Conservation (phyloP, 225 moss, liverwort and hornwort genomes). For the Thuidium tamariscinum region DNA sequence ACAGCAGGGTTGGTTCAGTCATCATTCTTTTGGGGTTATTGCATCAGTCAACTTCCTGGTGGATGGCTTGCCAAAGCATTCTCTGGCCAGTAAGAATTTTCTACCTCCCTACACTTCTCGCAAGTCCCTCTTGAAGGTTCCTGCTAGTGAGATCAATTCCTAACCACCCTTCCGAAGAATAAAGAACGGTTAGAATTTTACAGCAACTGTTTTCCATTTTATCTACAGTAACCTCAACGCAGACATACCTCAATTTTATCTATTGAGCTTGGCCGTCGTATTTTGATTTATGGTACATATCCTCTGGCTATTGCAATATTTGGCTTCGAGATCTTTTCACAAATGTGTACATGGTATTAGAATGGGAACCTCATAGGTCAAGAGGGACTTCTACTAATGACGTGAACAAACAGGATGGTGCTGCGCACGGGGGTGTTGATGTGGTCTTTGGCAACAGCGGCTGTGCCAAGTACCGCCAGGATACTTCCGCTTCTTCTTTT, state of each 20-base stretch:
- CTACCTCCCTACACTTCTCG: neutral
- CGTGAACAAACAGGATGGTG: slow-evolving; percentile 58
- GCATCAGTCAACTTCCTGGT: slow-evolving; percentile 84
- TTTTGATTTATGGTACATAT: neutral
- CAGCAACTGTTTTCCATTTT: neutral
- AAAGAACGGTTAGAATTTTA: neutral
- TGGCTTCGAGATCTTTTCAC: neutral
- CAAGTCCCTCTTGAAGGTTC: neutral
- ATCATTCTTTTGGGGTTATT: slow-evolving; percentile 98
- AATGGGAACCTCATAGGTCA: neutral
- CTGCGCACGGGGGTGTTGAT: slow-evolving; percentile 66
- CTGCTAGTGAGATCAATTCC: neutral
- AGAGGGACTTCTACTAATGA: neutral
- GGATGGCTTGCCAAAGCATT: slow-evolving; percentile 85
- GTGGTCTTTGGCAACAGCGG: slow-evolving; percentile 92
- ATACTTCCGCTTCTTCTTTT: slow-evolving; percentile 73
- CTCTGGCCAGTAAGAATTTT: slow-evolving; percentile 67
- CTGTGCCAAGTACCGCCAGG: slow-evolving; percentile 51
- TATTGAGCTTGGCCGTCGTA: neutral
- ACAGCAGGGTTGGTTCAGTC: slow-evolving; percentile 87
- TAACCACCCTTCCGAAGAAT: neutral
- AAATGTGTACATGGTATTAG: neutral
- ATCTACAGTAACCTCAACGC: neutral
- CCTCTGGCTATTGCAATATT: neutral
- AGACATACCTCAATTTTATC: neutral